These are phyloP conservation scores for Clavispora carvajalis DNA, from an alignment of 805 yeast species.

Conservation along the genomic window DNA sequence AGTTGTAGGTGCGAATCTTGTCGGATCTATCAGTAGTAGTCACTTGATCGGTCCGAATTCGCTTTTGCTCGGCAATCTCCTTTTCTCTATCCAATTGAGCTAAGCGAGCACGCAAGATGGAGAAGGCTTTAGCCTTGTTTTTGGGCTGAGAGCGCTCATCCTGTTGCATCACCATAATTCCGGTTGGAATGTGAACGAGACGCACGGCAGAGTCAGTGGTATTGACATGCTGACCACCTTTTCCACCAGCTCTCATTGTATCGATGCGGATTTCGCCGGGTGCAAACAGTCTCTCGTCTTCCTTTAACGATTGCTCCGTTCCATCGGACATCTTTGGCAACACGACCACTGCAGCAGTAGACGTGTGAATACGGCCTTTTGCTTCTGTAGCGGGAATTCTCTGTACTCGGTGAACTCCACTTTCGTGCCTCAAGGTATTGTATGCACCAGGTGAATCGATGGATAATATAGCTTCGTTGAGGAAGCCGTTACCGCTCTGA, in stretches of 20 bases:
- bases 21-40: slow-evolving; percentile 86
- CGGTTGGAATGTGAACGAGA: slow-evolving; percentile 86
- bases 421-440: slow-evolving; percentile 69
- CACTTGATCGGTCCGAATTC: slow-evolving; percentile 75
- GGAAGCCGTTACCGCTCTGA: slow-evolving; percentile 55
- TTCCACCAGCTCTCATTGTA: slow-evolving; percentile 96
- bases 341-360: slow-evolving; percentile 93
- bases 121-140: slow-evolving; percentile 88
- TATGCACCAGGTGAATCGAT: slow-evolving; percentile 77
- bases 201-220: slow-evolving; percentile 97
- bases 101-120: slow-evolving; percentile 72
- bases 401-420: slow-evolving; percentile 96
- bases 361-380: slow-evolving; percentile 91
- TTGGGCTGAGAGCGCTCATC: slow-evolving; percentile 94
- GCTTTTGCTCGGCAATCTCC: slow-evolving; percentile 59
- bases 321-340: slow-evolving; percentile 73
- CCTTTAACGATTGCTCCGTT: slow-evolving; percentile 38
- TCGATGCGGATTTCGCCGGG: slow-evolving; percentile 89
- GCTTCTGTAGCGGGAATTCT: slow-evolving; percentile 90
- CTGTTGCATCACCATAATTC: slow-evolving; percentile 83
- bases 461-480: slow-evolving; percentile 66
- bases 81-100: slow-evolving; percentile 74
- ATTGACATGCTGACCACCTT: slow-evolving; percentile 97
- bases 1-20: slow-evolving; percentile 90
- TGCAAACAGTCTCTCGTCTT: slow-evolving; percentile 64